phyloP scores from a whole-genome alignment of 352 stramenopile species.

The Pythium insidiosum region DNA sequence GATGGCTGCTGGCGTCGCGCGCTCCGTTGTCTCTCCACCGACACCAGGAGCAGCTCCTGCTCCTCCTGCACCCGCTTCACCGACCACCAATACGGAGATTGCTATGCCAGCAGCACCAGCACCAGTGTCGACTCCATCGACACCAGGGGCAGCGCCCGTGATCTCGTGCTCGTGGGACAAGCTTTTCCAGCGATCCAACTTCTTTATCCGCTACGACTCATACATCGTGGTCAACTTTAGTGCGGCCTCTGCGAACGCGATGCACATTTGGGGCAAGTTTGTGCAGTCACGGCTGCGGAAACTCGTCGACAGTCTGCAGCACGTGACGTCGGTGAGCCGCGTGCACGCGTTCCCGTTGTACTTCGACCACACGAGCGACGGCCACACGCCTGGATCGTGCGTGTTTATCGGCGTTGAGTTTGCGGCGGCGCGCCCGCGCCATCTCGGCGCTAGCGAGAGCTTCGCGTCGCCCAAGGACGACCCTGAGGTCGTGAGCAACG shows the following conservation, averaged over 20 bases:
- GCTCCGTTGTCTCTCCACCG: slow-evolving; percentile 17
- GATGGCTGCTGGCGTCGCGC: slow-evolving; percentile 40
- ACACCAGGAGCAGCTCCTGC: neutral
- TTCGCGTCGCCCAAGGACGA: slow-evolving; percentile 48
- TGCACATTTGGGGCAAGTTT: slow-evolving; percentile 81
- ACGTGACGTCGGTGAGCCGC: slow-evolving; percentile 42
- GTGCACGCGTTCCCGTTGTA: slow-evolving; percentile 67
- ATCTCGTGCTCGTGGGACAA: slow-evolving; percentile 42
- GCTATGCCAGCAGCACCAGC: neutral
- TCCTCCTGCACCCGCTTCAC: neutral
- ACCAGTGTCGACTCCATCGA: slow-evolving; percentile 4
- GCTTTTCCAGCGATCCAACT: slow-evolving; percentile 72
- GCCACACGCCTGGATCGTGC: slow-evolving; percentile 42
- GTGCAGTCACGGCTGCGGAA: slow-evolving; percentile 75
- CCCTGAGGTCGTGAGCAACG: slow-evolving; percentile 54
- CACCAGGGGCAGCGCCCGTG: neutral
- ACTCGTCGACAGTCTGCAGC: slow-evolving; percentile 65
- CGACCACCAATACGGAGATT: neutral
- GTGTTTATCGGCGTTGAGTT: slow-evolving; percentile 84
- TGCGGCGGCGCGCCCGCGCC: slow-evolving; percentile 18
- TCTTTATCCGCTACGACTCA: slow-evolving; percentile 77
- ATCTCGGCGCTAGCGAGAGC: too few species aligned
- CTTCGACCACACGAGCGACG: slow-evolving; percentile 38
- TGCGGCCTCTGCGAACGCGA: slow-evolving; percentile 41
- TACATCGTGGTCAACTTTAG: slow-evolving; percentile 72